Base-by-base conservation (phyloP, 108 stramenopile species). In the Nitzschia palea region DNA sequence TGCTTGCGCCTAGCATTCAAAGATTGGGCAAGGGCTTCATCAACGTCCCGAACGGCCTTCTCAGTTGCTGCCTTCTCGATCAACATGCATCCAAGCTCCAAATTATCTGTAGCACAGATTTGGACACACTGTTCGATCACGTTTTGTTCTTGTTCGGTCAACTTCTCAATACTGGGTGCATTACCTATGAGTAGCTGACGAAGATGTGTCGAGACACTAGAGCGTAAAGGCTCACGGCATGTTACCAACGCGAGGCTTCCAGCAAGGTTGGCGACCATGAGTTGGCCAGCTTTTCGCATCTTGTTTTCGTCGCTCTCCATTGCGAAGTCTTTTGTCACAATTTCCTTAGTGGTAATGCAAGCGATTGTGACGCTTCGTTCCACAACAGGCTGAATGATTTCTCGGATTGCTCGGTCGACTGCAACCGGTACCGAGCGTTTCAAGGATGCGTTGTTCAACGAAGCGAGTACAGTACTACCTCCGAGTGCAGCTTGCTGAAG, bases 51-150 rank as follows among this genome's bases (percentile, higher is more conserved):
- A 51, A 96, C 88, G 1, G 98, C 97, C 82, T 98, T 98, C 69
- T 98, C 98, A 2, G 95, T 98, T 12, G 99, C 97, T 1, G 99
- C 99, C 84, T 98, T 98, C 77, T 99, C 99, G 59, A 99, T 98
- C 32, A 99, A 81, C 84, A 92, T 92, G 70, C 97, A 97, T 15
- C 99, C 97, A 20, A 99, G 76, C 65, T 98, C 98, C 20, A 98
- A 69, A 68, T 99, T 99, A 43, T 98, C 99, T 5, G 92, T 88
- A 9, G 95, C 85, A 67, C 96, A 97, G 42, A 94, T 86, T 43
- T 91, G 93, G 15, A 96, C 93, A 60, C 94, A 95, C 70, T 96
- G 92, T 32, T 97, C 97, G 51, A 97, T 82, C 30, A 89, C 76
- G 28, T 70, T 82, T 55, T 86, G 80, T 31, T 94, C 94, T 47